Conservation (phyloP, 2,329 filamentous ascomycete species). For the Zasmidium cellare region DNA sequence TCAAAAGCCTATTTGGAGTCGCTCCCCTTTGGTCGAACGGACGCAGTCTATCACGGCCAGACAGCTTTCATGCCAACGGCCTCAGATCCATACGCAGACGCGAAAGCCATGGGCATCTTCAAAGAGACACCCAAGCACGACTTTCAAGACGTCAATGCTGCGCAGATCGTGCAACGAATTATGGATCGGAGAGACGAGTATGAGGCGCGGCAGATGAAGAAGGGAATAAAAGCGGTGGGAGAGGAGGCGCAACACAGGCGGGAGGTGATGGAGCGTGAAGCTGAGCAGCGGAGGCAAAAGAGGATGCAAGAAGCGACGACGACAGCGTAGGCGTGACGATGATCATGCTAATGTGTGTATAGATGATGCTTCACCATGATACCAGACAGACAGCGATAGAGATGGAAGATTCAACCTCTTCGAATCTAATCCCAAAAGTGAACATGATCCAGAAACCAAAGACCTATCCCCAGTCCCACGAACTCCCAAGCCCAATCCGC, state of each 20-base stretch:
- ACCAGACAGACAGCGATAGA: neutral
- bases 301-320: conserved; percentile 1
- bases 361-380: neutral
- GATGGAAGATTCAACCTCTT: conserved; percentile 13
- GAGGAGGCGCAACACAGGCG: conserved; percentile 55
- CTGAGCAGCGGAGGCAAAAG: conserved; percentile 3
- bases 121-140: conserved; percentile 72
- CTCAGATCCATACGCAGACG: conserved; percentile 64
- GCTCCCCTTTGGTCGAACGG: conserved; percentile 60
- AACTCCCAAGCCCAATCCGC: too few species aligned
- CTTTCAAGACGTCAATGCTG: conserved; percentile 87
- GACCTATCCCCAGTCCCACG: too few species aligned
- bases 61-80: conserved; percentile 77
- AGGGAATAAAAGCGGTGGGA: conserved; percentile 79
- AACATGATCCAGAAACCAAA: too few species aligned
- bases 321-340: neutral
- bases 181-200: conserved; percentile 83
- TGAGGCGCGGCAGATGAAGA: conserved; percentile 85
- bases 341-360: conserved; percentile 3
- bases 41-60: conserved; percentile 92
- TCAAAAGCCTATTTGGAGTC: conserved; percentile 73
- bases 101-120: conserved; percentile 83
- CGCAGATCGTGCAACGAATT: conserved; percentile 87
- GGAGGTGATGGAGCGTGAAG: conserved; percentile 13
- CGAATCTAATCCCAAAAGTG: too few species aligned